Evolutionary conservation across 179 eudicot genomes (phyloP), one percentile per base, ranked within the genome.

Genomic region (Pouteria campechiana): DNA sequence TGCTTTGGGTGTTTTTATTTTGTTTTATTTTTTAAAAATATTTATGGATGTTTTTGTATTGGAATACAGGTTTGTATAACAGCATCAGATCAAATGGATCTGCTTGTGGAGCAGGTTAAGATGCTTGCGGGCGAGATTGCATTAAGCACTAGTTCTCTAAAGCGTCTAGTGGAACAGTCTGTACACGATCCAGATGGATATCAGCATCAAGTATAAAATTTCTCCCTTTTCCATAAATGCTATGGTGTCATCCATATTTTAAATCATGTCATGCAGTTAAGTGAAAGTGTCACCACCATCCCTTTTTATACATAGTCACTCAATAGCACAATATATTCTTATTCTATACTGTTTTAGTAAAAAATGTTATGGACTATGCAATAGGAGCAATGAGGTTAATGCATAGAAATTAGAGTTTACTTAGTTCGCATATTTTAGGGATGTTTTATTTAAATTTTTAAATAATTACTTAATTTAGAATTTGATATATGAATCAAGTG

Each of bases 101-200:
- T 93, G 36, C 71, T 83, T 19, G 84, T 68, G 47, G 99, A 93
- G 75, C 99, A 93, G 67, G 99, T 88, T 32, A 93, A 93, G 70
- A 93, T 88, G 99, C 95, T 93, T 46, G 89, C 89, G 50, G 99
- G 96, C 36, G 99, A 88, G 54, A 88, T 88, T 71, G 99, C 99
- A 43, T 78, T 93, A 65, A 72, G 75, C 57, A 75, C 99, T 13
- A 93, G 99, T 60, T 78, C 94, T 10, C 70, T 93, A 48, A 93
- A 93, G 60, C 94, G 99, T 52, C 52, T 93, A 68, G 71, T 78
- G 17, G 99, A 93, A 41, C 99, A 93, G 60, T 83, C 94, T 22
- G 67, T 57, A 42, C 80, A 76, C 70, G 82, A 88, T 58, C 96
- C 99, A 2, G 84, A 72, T 24, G 62, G 86, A 49, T 74, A 81